Evolutionary conservation across 2,329 filamentous ascomycete genomes (phyloP).

Genomic region (Hymenotorrendiella dingleyae): DNA sequence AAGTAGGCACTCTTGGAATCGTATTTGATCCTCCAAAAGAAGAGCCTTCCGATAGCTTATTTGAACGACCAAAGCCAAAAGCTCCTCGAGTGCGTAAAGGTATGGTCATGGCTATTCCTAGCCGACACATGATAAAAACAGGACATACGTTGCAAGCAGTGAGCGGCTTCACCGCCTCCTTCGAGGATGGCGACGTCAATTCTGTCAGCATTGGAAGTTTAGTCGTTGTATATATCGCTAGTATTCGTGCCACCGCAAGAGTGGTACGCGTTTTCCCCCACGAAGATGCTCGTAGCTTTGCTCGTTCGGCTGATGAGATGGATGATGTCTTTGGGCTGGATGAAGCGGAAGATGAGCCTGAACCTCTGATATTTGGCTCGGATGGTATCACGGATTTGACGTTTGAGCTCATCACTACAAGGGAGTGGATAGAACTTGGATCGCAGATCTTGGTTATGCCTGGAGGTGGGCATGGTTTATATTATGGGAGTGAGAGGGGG

Average conservation of each 20-base stretch:
- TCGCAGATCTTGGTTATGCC: slow-evolving; percentile 67
- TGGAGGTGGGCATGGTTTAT: slow-evolving; percentile 56
- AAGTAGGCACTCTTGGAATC: slow-evolving; percentile 85
- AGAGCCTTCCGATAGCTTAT: slow-evolving; percentile 27
- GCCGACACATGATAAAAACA: slow-evolving; percentile 50
- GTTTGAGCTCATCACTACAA: slow-evolving; percentile 61
- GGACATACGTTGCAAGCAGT: slow-evolving; percentile 56
- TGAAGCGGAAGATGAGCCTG: slow-evolving; percentile 33
- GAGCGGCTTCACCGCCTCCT: slow-evolving; percentile 65
- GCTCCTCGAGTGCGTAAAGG: slow-evolving; percentile 60
- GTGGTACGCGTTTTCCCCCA: slow-evolving; percentile 49
- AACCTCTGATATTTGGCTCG: slow-evolving; percentile 33
- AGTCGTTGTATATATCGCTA: slow-evolving; percentile 81
- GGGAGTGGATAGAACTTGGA: slow-evolving; percentile 69
- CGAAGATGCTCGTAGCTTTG: slow-evolving; percentile 18
- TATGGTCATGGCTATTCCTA: slow-evolving; percentile 69
- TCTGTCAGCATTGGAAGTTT: slow-evolving; percentile 60
- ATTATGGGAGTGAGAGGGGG: slow-evolving; percentile 48
- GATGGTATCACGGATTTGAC: slow-evolving; percentile 45
- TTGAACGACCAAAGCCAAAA: slow-evolving; percentile 29
- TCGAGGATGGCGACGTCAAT: slow-evolving; percentile 57
- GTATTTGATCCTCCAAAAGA: slow-evolving; percentile 45
- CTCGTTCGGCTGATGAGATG: slow-evolving; percentile 1
- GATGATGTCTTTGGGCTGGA: slow-evolving; percentile 54
- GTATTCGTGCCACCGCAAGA: slow-evolving; percentile 74